Conservation (phyloP, 495 filamentous ascomycete species). For the Annulohypoxylon stygium region DNA sequence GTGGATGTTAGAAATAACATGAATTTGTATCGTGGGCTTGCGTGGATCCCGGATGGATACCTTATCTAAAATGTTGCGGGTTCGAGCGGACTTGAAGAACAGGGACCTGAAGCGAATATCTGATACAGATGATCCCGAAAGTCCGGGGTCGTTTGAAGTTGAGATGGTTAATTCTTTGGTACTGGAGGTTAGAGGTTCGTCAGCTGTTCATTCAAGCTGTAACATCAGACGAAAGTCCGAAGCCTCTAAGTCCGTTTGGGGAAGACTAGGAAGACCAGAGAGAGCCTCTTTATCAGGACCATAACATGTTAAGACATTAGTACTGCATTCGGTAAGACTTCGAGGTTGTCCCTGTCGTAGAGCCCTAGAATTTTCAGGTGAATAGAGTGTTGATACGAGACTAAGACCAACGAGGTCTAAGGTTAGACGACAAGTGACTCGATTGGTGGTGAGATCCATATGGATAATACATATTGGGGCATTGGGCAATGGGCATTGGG, state of each 20-base stretch:
- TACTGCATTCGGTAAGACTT: neutral
- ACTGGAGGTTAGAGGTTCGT: neutral
- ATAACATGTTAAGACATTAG: neutral
- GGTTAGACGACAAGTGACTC: slow-evolving; percentile 13
- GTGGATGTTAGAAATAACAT: slow-evolving; percentile 17
- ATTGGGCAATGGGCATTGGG: slow-evolving; percentile 6
- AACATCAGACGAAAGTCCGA: slow-evolving; percentile 24
- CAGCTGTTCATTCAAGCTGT: slow-evolving; percentile 10
- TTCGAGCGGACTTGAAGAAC: slow-evolving; percentile 22
- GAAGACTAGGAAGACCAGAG: neutral
- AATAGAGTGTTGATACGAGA: slow-evolving; percentile 25
- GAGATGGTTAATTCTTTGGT: slow-evolving; percentile 14
- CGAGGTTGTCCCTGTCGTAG: slow-evolving; percentile 11
- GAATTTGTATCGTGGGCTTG: slow-evolving; percentile 35
- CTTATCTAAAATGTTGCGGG: slow-evolving; percentile 33
- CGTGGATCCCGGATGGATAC: slow-evolving; percentile 36
- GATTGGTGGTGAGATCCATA: slow-evolving; percentile 12
- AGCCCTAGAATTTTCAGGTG: slow-evolving; percentile 1
- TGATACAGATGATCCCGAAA: slow-evolving; percentile 46
- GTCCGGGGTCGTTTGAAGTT: slow-evolving; percentile 41
- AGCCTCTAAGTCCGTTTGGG: neutral
- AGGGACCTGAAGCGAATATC: slow-evolving; percentile 43
- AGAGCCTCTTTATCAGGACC: slow-evolving; percentile 13
- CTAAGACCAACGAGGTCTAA: slow-evolving; percentile 30
- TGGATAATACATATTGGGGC: too few relatives aligned